Base-by-base conservation (phyloP, 2,329 filamentous ascomycete species). In the Colletotrichum lentis region DNA sequence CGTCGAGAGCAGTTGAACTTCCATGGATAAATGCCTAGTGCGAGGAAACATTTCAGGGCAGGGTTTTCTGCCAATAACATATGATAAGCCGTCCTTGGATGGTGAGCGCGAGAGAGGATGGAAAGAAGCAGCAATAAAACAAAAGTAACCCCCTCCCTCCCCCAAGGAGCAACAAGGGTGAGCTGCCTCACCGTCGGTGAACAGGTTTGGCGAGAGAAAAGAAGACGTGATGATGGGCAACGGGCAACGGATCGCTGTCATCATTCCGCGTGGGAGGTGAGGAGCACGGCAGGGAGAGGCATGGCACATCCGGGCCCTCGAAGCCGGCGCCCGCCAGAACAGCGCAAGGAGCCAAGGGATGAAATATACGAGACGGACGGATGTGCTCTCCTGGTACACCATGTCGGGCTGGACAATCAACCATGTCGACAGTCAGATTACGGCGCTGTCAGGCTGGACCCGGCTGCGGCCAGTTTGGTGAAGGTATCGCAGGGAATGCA, bases 271-370 rank as follows among this genome's bases (percentile, higher is more conserved):
- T 46, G 37, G 49, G 50, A 69, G 62, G 50, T 52, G 66, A 61
- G 56, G 55, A 66, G 55, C 66, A 69, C 50, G 66, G 37, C 66
- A 69, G 66, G 66, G 66, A 69, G 66, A 56, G 47, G 43, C 50
- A 37, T 53, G 66, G 37, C 47, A 56, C 50, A 27, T 35, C 43
- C 56, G 49, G 62, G 55, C n/a, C 49, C 43, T 55, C 56, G 27
- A 49, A 60, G 66, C 50, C 66, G 62, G 50, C 55, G 62, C 14
- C 62, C 50, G 50, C 62, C 18, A 35, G 35, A 67, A 31, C 49
- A 57, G 64, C 16, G 35, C n/a, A 44, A 57, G 53, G 54, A 59
- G 31, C 41, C 12, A 61, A 69, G 66, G 66, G 66, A 56, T 69
- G 44, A 62, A 57, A 69, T 61, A 62, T 43, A 35, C 55, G n/a